Evolutionary conservation across 2,329 filamentous ascomycete genomes (phyloP), one percentile per base, ranked within the genome.

Genomic region (Penicillium sp.): DNA sequence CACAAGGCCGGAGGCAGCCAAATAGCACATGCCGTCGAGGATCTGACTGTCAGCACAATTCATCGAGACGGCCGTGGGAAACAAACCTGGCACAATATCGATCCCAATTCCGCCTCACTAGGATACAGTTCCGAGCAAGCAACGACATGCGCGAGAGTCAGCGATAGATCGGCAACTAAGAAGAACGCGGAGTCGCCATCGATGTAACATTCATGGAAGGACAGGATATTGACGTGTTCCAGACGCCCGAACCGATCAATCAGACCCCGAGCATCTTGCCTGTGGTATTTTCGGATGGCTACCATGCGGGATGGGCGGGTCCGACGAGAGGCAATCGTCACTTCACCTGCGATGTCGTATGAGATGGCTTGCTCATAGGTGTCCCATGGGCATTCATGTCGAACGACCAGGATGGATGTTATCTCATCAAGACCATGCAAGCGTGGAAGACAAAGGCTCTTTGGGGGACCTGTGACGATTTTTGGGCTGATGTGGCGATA

Each of bases 11-110:
- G 35, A 22, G 22, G 22, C 22, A 22, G 22, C 24, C 14, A 70
- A 51, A 50, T 67, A 64, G 24, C 45, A 57, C 35, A 66, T 46
- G 19, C 64, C 56, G 54, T 64, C 45, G 50, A 72, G 57, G 19
- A 68, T 55, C 66, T 67, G 39, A 26, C 37, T 46, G 46, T 58
- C 22, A 50, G 48, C n/a, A 33, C 33, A 48, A 41, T 14, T 31
- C 14, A 22, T 27, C 16, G n/a, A 26, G 27, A 37, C 24, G 21
- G 35, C 33, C 26, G 31, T 46, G 50, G 45, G 43, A 33, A 5
- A 59, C 49, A 58, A 49, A 57, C 56, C 51, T 62, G 45, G 47
- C 37, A 59, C 39, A 59, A 13, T 16, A 57, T 60, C 11, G 50
- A 53, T 44, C 59, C 59, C 35, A 67, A 53, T 58, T 64, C 44